phyloP scores from a whole-genome alignment of 148 eudicot genomes.

The Spergularia bocconei region DNA sequence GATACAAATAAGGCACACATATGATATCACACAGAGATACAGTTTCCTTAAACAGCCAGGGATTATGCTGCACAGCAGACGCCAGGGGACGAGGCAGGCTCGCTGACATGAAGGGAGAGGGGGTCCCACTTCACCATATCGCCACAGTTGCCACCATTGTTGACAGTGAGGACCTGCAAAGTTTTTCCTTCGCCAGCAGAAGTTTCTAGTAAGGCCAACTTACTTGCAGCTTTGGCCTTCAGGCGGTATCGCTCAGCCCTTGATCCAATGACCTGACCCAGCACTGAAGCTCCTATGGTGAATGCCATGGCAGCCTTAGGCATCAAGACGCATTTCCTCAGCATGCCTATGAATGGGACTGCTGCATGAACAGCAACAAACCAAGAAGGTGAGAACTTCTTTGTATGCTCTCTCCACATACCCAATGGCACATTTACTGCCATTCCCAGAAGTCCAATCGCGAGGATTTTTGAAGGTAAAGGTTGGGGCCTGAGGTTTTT shows the following conservation, averaged over 20 bases:
- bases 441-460: constrained; percentile 83
- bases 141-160: constrained; percentile 39
- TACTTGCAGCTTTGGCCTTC: constrained; percentile 43
- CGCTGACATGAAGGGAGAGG: constrained; percentile 31
- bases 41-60: neutral
- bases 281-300: constrained; percentile 83
- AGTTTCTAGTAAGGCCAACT: constrained; percentile 27
- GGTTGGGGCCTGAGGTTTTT: constrained; percentile 92
- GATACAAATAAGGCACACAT: constrained; percentile 14
- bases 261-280: constrained; percentile 96
- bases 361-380: constrained; percentile 96
- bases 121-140: constrained; percentile 54
- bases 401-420: constrained; percentile 90
- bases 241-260: constrained; percentile 86
- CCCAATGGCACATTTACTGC: constrained; percentile 90
- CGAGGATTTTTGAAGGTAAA: constrained; percentile 71
- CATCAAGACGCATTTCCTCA: constrained; percentile 83
- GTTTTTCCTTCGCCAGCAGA: constrained; percentile 19
- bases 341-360: constrained; percentile 90
- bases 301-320: constrained; percentile 97
- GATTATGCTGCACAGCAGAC: constrained; percentile 38
- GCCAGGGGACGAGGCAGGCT: constrained; percentile 40
- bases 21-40: constrained; percentile 9
- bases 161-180: constrained; percentile 28
- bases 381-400: constrained; percentile 95